phyloP scores from a whole-genome alignment of 73 alveolate species.

The Paramecium sonneborni region DNA sequence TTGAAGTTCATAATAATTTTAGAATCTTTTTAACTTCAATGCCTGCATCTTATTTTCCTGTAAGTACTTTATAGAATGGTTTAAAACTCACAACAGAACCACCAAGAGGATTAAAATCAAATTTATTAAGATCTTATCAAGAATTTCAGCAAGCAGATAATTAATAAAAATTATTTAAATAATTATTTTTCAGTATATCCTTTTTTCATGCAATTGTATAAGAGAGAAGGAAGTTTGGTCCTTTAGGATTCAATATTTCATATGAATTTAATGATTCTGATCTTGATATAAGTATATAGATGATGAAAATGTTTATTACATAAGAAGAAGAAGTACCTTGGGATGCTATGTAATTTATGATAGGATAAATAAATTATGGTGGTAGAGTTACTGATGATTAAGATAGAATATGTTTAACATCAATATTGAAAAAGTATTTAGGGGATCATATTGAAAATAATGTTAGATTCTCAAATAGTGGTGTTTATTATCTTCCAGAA shows the following conservation, averaged over 20 bases:
- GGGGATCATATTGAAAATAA: constrained; percentile 84
- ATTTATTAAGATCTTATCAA: constrained; percentile 91
- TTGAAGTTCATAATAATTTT: constrained; percentile 85
- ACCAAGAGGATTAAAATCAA: constrained; percentile 99
- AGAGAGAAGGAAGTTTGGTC: constrained; percentile 97
- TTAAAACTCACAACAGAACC: constrained; percentile 94
- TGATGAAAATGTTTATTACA: constrained; percentile 86
- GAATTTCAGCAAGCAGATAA: constrained; percentile 92
- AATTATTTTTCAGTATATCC: constrained; percentile 87
- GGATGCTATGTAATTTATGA: constrained; percentile 95
- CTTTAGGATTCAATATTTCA: constrained; percentile 96
- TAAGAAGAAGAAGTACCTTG: constrained; percentile 91
- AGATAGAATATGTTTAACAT: constrained; percentile 88
- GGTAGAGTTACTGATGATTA: constrained; percentile 98
- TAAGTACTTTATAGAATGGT: constrained; percentile 90
- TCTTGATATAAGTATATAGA: constrained; percentile 82
- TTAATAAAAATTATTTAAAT: constrained; percentile 78
- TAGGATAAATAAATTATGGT: constrained; percentile 96
- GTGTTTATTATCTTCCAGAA: constrained; percentile 86
- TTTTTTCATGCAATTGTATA: constrained; percentile 96
- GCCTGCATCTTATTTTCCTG: constrained; percentile 98
- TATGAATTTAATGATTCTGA: constrained; percentile 97
- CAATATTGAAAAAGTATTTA: constrained; percentile 82
- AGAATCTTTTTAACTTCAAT: constrained; percentile 94
- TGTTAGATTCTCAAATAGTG: constrained; percentile 85